Evolutionary conservation across 805 yeast genomes (phyloP).

Genomic region (Candida multigemmis): DNA sequence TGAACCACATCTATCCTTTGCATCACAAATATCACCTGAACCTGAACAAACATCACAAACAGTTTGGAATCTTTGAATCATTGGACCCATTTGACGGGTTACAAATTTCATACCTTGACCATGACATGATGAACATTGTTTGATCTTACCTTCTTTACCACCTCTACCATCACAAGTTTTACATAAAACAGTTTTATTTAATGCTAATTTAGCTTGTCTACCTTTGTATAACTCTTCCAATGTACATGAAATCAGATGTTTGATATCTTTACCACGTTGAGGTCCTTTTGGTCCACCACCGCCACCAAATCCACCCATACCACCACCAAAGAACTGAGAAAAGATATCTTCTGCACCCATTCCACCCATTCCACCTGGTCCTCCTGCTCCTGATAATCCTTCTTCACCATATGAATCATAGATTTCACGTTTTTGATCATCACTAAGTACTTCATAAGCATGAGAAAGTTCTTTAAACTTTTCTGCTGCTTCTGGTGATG

Average conservation of each 20-base stretch:
- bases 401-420: conserved; percentile 92
- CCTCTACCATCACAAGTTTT: conserved; percentile 88
- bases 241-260: conserved; percentile 76
- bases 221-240: conserved; percentile 94
- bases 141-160: conserved; percentile 87
- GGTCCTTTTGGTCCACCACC: conserved; percentile 71
- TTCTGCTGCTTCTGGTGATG: conserved; percentile 87
- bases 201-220: conserved; percentile 85
- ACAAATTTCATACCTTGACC: conserved; percentile 90
- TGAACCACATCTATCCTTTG: conserved; percentile 77
- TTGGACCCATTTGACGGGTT: conserved; percentile 98
- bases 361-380: conserved; percentile 50
- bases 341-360: conserved; percentile 67
- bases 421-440: conserved; percentile 76
- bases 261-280: conserved; percentile 81
- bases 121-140: conserved; percentile 77
- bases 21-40: conserved; percentile 78
- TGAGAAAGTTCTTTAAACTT: conserved; percentile 85
- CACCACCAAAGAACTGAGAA: conserved; percentile 75
- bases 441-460: conserved; percentile 85
- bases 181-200: conserved; percentile 88
- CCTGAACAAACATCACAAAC: conserved; percentile 91
- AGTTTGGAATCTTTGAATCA: conserved; percentile 96
- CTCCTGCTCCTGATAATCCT: conserved; percentile 72
- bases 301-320: conserved; percentile 46